phyloP scores from a whole-genome alignment of 306 rosid genomes.

The Vachellia pachyceras region DNA sequence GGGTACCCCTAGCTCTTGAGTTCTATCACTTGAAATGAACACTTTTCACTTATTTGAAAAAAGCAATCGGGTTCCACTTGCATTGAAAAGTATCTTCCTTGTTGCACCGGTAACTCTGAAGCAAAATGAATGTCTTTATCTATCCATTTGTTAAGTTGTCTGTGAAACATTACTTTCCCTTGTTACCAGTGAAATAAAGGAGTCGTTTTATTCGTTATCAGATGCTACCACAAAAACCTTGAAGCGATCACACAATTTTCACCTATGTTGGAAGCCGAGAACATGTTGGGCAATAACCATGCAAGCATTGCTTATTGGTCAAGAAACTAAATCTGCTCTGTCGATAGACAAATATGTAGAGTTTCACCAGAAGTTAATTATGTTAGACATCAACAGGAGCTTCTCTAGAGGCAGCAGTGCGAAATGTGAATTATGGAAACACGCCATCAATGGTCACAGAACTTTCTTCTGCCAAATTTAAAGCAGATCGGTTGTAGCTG shows the following conservation, averaged over 20 bases:
- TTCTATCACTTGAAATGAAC: not conserved
- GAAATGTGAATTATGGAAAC: too few relatives aligned
- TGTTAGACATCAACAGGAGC: not conserved
- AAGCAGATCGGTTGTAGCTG: too few relatives aligned
- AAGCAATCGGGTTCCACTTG: not conserved
- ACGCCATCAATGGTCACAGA: not conserved
- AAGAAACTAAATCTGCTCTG: not conserved
- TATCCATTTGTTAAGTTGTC: slow-evolving; percentile 26
- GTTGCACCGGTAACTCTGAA: not conserved
- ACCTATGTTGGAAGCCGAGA: too few relatives aligned
- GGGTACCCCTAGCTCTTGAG: not conserved
- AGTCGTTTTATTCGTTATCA: not conserved
- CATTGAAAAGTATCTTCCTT: not conserved
- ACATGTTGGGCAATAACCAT: not conserved
- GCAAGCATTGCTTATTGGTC: not conserved
- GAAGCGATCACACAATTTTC: too few relatives aligned
- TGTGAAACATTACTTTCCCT: slow-evolving; percentile 28
- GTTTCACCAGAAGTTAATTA: slow-evolving; percentile 8
- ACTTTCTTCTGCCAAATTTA: not conserved
- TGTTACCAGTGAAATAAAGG: not conserved
- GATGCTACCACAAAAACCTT: not conserved
- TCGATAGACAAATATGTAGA: not conserved
- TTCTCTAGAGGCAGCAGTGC: too few relatives aligned
- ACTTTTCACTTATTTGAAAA: not conserved
- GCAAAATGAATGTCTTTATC: slow-evolving; percentile 11